Evolutionary conservation across 306 rosid species (phyloP).

Genomic region (Dalbergia cultrata): DNA sequence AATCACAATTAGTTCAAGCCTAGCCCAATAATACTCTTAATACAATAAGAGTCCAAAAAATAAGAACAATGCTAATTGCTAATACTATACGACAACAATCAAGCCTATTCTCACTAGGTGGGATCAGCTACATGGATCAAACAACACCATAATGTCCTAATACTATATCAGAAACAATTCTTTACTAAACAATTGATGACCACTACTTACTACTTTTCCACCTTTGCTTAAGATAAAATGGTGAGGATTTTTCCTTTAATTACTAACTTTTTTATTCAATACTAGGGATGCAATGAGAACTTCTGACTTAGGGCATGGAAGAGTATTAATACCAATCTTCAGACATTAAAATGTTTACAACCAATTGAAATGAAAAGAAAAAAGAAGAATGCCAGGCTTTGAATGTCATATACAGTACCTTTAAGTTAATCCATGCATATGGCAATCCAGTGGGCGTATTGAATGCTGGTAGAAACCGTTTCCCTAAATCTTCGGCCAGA

Average conservation of each 20-base stretch:
- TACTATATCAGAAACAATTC: slow-evolving; percentile 11
- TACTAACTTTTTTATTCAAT: slow-evolving; percentile 3
- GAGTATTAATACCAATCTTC: slow-evolving; percentile 19
- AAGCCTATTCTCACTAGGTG: background rate
- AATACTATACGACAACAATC: background rate
- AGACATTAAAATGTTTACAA: slow-evolving; percentile 23
- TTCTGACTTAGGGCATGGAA: slow-evolving; percentile 17
- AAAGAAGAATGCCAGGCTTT: slow-evolving; percentile 15
- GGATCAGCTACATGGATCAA: background rate
- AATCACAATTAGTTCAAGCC: slow-evolving; percentile 16
- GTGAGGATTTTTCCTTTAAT: background rate
- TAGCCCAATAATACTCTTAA: slow-evolving; percentile 10
- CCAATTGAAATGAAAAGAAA: slow-evolving; percentile 25
- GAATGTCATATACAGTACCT: slow-evolving; percentile 60
- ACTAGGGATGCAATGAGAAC: slow-evolving; percentile 20
- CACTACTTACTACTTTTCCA: slow-evolving; percentile 23
- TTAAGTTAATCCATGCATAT: slow-evolving; percentile 95
- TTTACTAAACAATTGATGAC: slow-evolving; percentile 9
- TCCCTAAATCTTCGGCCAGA: slow-evolving; percentile 93
- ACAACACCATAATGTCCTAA: background rate
- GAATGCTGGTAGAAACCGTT: slow-evolving; percentile 87
- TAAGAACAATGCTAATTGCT: background rate
- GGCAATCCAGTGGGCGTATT: slow-evolving; percentile 95
- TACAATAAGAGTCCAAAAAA: slow-evolving; percentile 26
- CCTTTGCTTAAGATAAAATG: slow-evolving; percentile 27